Base-by-base conservation (phyloP, 768 basidiomycete genomes). In the Kwoniella dejecticola region DNA sequence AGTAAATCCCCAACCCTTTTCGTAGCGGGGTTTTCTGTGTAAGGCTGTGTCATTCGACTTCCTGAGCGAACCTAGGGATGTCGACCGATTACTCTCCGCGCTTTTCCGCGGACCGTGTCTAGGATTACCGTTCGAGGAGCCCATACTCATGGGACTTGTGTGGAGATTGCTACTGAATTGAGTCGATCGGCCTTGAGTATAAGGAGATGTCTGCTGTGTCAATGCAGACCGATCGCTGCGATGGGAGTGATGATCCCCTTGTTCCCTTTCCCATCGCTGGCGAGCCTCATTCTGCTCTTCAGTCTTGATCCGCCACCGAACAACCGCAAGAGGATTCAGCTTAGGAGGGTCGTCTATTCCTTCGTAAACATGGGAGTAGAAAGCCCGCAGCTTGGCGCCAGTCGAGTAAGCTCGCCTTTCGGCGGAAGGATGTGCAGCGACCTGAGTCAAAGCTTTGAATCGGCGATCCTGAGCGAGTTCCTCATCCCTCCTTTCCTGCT, bases 401-500 rank as follows among this genome's bases (percentile, higher is more conserved):
- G 66, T 62, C 6, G 53, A 52, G 41, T 71, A 69, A 7, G 74
- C 71, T 11, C 48, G 29, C n/a, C 62, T 55, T 42, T 71, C 68
- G 7, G 66, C 31, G 12, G 49, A 46, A 4, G 74, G 74, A 62
- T 76, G 74, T 1, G 73, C 73, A 10, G 70, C 67, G 40, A 75
- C 67, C 44, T 71, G 74, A 7, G 66, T 69, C 5, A 73, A 62
- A 42, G 69, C 69, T 4, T 58, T 52, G 58, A 50, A 73, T 17
- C 68, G 66, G 23, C 71, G 70, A 46, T 75, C 73, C 62, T 73
- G 69, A 40, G 66, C 69, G 21, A 72, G 54, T 55, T 76, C 71
- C 3, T 64, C 67, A n/a, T 71, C 69, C 19, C 71, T 47, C 17
- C 74, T 44, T 40, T 73, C 68, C 24, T 66, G 65, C 47, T 76